A percentile compares a stretch with the other conserved stretches of the same genome.
phyloP scores from a whole-genome alignment of 768 basidiomycete genomes.

The Coprinopsis strossmayeri region DNA sequence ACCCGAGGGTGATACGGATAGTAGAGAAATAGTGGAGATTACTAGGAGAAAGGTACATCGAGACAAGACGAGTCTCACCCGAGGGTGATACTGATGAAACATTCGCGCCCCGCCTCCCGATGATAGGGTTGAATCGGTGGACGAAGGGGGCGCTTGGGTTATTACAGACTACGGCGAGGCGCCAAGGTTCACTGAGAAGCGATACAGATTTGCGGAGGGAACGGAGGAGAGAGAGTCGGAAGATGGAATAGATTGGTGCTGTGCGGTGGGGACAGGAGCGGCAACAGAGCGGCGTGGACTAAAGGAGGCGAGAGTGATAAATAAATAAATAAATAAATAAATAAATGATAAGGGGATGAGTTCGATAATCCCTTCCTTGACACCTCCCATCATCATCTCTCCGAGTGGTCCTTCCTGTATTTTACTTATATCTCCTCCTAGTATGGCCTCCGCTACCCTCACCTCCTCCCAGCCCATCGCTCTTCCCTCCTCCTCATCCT shows the following conservation, averaged over 20 bases:
- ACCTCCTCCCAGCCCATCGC: conserved; percentile 40
- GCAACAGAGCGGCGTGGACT: background rate
- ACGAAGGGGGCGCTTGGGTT: background rate
- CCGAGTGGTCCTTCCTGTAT: background rate
- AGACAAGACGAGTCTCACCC: no score
- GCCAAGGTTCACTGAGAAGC: background rate
- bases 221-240: background rate
- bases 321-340: conserved; percentile 10
- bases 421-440: conserved; percentile 10
- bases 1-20: no score
- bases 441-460: conserved; percentile 12
- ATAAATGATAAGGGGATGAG: background rate
- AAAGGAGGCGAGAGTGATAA: background rate
- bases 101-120: no score
- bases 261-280: background rate
- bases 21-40: no score
- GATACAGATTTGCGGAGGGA: conserved; percentile 1
- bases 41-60: no score
- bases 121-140: background rate
- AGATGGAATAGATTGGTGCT: background rate
- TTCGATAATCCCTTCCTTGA: conserved; percentile 2
- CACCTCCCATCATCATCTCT: background rate
- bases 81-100: no score
- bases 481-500: conserved; percentile 26
- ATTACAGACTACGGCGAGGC: background rate